Percentiles rank a stretch among this genome's conserved stretches.
phyloP scores from a whole-genome alignment of 768 basidiomycete species.

The Albatrellus ellisii region DNA sequence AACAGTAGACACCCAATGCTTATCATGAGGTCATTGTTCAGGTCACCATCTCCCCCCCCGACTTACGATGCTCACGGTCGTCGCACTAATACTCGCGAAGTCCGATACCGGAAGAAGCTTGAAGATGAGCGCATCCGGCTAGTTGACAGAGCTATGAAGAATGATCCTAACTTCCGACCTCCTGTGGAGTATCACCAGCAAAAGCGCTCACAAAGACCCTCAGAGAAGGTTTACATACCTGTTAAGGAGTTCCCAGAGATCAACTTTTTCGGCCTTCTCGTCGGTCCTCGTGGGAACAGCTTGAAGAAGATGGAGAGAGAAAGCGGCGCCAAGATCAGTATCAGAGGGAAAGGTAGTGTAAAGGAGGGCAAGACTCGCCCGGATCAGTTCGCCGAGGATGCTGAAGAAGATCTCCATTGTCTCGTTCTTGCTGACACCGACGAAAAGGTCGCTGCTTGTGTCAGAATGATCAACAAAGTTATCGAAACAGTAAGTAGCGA shows the following conservation, averaged over 20 bases:
- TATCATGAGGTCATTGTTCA: conserved; percentile 19
- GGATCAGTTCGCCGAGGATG: conserved; percentile 90
- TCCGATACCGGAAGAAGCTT: conserved; percentile 92
- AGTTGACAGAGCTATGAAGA: conserved; percentile 93
- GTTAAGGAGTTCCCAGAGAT: conserved; percentile 99
- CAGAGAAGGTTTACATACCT: conserved; percentile 98
- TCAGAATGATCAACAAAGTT: conserved; percentile 91
- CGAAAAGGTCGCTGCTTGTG: conserved; percentile 84
- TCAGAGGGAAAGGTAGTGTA: conserved; percentile 95
- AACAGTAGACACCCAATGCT: conserved; percentile 13
- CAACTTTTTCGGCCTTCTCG: conserved; percentile 97
- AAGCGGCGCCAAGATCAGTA: conserved; percentile 96
- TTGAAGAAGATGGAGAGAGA: conserved; percentile 99
- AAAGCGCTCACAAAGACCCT: conserved; percentile 85
- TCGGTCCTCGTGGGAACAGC: conserved; percentile 97
- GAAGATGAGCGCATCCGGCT: conserved; percentile 87
- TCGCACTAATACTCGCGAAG: conserved; percentile 95
- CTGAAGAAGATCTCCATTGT: conserved; percentile 98
- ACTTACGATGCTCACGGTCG: conserved; percentile 97
- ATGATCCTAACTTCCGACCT: conserved; percentile 95
- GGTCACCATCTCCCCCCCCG: conserved; percentile 93
- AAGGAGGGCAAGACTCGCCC: conserved; percentile 97
- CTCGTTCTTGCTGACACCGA: conserved; percentile 87
- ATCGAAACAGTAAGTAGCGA: conserved; percentile 78
- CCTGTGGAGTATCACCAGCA: conserved; percentile 94